Base-by-base conservation (phyloP, 768 basidiomycete genomes). In the Suillus cothurnatus region DNA sequence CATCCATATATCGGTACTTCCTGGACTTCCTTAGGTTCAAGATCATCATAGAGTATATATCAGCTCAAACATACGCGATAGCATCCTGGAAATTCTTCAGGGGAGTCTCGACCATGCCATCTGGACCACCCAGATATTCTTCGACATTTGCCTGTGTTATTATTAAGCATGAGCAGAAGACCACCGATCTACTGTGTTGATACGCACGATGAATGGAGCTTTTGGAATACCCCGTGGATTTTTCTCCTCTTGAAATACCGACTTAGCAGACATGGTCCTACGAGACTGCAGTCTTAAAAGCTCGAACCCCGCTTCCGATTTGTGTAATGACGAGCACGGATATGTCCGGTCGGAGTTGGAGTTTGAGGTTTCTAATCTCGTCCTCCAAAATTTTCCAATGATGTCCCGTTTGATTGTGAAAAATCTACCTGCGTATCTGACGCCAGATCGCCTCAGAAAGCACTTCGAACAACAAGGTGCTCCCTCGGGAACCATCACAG, bases 1-100 rank as follows among this genome's bases (percentile, higher is more conserved):
- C 80, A 70, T 99, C 97, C 97, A 99, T 99, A 79, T 97, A 98
- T 59, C 93, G 91, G 82, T 99, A 99, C 83, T 99, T 99, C 71
- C 97, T 99, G 80, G 73, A 76, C 82, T 65, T 69, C 67, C 66
- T 66, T 69, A 67, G 63, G 64, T 70, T 65, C 68, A 50, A 67
- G 66, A 68, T 61, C 45, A 62, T 61, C 41, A 61, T 34, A 50
- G 32, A 67, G 62, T 47, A 61, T 65, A 62, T 41, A 39, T 34
- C 43, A 57, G 39, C 61, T 45, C 41, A 39, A 45, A 63, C 95
- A 79, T 81, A 98, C 96, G 95, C 92, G 77, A 97, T 85, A 28
- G 94, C 95, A 79, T 97, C 95, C 73, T 97, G 93, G 73, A 98
- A 92, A 50, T 82, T 82, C 74, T 87, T 90, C 65, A 99, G 82